phyloP scores from a whole-genome alignment of 129 eudicot species.

The Chrysanthemum seticuspe region DNA sequence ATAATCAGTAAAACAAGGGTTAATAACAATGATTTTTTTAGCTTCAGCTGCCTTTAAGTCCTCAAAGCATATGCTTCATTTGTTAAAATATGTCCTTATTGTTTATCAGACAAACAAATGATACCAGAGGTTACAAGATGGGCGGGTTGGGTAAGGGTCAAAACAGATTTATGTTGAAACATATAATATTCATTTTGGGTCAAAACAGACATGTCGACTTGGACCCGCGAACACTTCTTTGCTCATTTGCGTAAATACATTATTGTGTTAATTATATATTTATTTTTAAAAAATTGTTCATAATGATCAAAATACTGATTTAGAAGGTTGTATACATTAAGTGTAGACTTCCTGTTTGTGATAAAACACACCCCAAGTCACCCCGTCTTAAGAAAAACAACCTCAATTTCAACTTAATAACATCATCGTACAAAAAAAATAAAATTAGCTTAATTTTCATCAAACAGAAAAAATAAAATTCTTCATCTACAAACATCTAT shows the following conservation, averaged over 20 bases:
- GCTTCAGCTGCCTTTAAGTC: constrained; percentile 9
- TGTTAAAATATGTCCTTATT: too few relatives aligned
- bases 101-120: too few relatives aligned
- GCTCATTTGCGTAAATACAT: background rate
- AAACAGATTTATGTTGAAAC: background rate
- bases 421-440: too few relatives aligned
- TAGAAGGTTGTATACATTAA: background rate
- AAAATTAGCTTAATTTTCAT: too few relatives aligned
- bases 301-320: background rate
- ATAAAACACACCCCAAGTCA: background rate
- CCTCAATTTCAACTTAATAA: too few relatives aligned
- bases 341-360: background rate
- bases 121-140: too few relatives aligned
- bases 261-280: background rate
- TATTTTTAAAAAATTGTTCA: background rate
- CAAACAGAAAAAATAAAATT: too few relatives aligned
- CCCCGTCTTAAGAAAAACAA: background rate
- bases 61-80: background rate
- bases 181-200: too few relatives aligned
- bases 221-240: background rate
- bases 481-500: too few relatives aligned
- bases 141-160: background rate
- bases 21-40: background rate
- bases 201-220: too few relatives aligned
- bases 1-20: background rate